Evolutionary conservation across 768 basidiomycete genomes (phyloP).

Genomic region (Phanerochaete sordida): DNA sequence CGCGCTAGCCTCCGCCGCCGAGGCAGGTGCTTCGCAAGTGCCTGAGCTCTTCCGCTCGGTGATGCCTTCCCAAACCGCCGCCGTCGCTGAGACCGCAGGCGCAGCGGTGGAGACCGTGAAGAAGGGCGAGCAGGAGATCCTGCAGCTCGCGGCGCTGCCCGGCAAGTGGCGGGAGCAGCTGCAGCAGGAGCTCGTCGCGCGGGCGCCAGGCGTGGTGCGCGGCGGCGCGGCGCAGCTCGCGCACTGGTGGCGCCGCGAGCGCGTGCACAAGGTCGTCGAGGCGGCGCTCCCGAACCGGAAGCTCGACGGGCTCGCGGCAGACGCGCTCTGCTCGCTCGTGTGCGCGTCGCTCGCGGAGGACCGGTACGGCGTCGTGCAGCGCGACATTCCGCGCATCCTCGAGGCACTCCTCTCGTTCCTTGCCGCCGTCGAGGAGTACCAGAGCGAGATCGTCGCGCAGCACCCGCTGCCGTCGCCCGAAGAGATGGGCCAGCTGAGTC

Average conservation of each 20-base stretch:
- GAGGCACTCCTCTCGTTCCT: constrained; percentile 74
- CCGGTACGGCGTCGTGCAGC: constrained; percentile 77
- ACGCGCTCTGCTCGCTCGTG: constrained; percentile 64
- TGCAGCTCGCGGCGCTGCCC: constrained; percentile 8
- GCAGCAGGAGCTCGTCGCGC: constrained; percentile 17
- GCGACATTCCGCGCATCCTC: constrained; percentile 78
- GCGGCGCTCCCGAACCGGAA: constrained; percentile 56
- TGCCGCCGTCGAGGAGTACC: constrained; percentile 61
- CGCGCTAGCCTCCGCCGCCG: constrained; percentile 47
- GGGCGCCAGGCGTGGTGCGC: constrained; percentile 30
- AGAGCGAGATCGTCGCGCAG: constrained; percentile 44
- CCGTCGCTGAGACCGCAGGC: constrained; percentile 12
- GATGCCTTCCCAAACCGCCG: constrained; percentile 12
- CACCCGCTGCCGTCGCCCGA: constrained; percentile 37
- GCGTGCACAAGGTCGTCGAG: constrained; percentile 50
- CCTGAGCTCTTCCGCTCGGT: constrained; percentile 50
- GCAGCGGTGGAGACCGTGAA: constrained; percentile 22
- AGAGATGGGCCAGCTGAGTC: constrained; percentile 25
- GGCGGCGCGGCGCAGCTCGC: constrained; percentile 24
- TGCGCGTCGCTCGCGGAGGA: constrained; percentile 79
- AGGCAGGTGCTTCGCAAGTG: constrained; percentile 42
- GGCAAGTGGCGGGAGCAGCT: constrained; percentile 12
- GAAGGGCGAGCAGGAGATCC: constrained; percentile 25
- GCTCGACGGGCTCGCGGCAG: constrained; percentile 56
- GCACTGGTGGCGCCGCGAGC: constrained; percentile 57